These are phyloP conservation scores for Leonotis leonurus DNA, from an alignment of 257 asterid species.

Conservation along the genomic window DNA sequence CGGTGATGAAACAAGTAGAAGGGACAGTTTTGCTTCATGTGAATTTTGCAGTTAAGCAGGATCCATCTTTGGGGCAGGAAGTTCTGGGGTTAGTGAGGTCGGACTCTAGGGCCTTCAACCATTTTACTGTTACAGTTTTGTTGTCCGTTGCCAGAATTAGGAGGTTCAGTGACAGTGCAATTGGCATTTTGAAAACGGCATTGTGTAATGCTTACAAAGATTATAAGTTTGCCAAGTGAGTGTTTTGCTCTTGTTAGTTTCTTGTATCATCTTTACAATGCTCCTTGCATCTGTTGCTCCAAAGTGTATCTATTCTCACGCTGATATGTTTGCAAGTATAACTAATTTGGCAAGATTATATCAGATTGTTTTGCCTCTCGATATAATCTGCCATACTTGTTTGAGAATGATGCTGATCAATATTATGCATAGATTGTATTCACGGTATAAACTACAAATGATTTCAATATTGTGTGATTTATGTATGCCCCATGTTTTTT, in stretches of 20 bases:
- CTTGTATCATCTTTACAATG: constrained; percentile 1
- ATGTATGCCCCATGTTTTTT: constrained; percentile 8
- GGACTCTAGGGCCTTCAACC: constrained; percentile 68
- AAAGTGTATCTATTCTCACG: background rate
- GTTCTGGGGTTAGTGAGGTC: constrained; percentile 57
- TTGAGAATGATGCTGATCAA: background rate
- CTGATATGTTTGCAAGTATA: background rate
- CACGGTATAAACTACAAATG: background rate
- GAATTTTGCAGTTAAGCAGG: constrained; percentile 84
- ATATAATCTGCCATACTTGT: background rate
- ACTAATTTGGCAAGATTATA: background rate
- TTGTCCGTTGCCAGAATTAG: constrained; percentile 72
- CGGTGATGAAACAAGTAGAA: constrained; percentile 67
- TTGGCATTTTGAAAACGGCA: constrained; percentile 58
- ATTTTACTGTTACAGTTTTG: constrained; percentile 64
- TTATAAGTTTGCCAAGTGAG: constrained; percentile 54
- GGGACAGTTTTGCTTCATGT: constrained; percentile 89
- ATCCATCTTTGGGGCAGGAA: constrained; percentile 77
- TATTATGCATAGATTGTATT: constrained; percentile 1
- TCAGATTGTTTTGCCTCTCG: background rate
- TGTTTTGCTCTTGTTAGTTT: constrained; percentile 6
- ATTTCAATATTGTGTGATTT: background rate
- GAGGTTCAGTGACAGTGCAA: constrained; percentile 61
- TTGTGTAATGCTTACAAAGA: constrained; percentile 64
- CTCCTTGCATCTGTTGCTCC: background rate